Base-by-base conservation (phyloP, 2,329 filamentous ascomycete species). In the Phyllosticta capitalensis region DNA sequence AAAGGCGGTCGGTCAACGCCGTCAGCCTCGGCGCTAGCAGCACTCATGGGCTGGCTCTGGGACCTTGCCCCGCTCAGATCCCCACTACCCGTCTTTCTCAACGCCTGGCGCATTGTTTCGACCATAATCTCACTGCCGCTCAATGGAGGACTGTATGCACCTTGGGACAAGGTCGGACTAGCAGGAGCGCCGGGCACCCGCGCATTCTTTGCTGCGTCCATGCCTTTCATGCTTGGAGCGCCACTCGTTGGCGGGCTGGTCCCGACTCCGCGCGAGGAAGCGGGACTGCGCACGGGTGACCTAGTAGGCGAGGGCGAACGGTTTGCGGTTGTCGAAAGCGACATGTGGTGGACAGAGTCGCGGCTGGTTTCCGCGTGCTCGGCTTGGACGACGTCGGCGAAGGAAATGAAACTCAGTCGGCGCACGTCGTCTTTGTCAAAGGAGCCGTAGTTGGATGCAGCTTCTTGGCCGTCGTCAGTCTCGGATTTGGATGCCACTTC, bases 371-470 rank as follows among this genome's bases (percentile, higher is more conserved):
- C 82, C 28, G 83, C 83, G 67, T 92, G 89, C 71, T 94, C 89
- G 33, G 87, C 83, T 70, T 95, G 90, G 49, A 97, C 90, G 9
- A 97, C 90, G 68, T 97, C 92, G 62, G 92, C 92, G 73, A 97
- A 97, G 7, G 91, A 96, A 70, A 97, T 95, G 76, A 97, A 97
- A 71, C 89, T 94, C 63, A 97, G 76, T 21, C 92, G 85, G 52
- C 90, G 86, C 19, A 95, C 83, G 67, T 96, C 92, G 53, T 83
- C 81, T 48, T 81, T 82, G 67, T 96, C 91, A 62, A 92, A 77
- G 52, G 86, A 84, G 30, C 87, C 89, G 71, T 92, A 92, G 69
- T 85, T 90, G 61, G 87, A 89, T 1, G 83, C 84, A 24, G 79
- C 79, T 64, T 92, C 88, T 50, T 84, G 78, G n/a, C 65, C 56